phyloP scores from a whole-genome alignment of 2,329 filamentous ascomycete species.

The Fusarium newnesense region DNA sequence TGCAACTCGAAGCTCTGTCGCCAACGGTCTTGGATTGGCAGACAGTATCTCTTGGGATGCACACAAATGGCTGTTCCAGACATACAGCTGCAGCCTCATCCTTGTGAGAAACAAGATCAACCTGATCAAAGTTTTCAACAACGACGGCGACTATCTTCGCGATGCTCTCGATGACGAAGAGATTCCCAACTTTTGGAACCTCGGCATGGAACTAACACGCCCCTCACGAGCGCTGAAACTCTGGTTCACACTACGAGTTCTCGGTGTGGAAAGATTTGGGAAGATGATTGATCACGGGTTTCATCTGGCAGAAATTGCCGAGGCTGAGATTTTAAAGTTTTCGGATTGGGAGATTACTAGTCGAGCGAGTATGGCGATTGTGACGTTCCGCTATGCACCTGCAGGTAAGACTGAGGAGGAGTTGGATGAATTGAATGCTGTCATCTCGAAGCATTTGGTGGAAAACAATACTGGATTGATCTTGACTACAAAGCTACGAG shows the following conservation, averaged over 20 bases:
- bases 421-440: not conserved
- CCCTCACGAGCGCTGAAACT: conserved; percentile 11
- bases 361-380: conserved; percentile 16
- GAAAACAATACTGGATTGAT: not conserved
- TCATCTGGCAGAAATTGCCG: not conserved
- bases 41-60: conserved; percentile 25
- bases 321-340: not conserved
- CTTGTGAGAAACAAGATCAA: not conserved
- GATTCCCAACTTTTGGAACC: conserved; percentile 22
- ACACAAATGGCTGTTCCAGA: conserved; percentile 16
- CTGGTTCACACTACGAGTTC: conserved; percentile 12
- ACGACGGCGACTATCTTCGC: conserved; percentile 15
- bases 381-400: conserved; percentile 15
- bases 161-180: conserved; percentile 16
- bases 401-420: not conserved
- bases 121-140: conserved; percentile 3
- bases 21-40: not conserved
- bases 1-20: not conserved
- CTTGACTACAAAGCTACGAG: conserved; percentile 8
- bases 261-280: not conserved
- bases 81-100: conserved; percentile 17
- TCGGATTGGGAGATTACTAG: conserved; percentile 3
- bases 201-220: conserved; percentile 10
- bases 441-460: not conserved
- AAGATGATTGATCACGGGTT: conserved; percentile 10